phyloP scores from a whole-genome alignment of 306 rosid genomes.

The Sesbania bispinosa region DNA sequence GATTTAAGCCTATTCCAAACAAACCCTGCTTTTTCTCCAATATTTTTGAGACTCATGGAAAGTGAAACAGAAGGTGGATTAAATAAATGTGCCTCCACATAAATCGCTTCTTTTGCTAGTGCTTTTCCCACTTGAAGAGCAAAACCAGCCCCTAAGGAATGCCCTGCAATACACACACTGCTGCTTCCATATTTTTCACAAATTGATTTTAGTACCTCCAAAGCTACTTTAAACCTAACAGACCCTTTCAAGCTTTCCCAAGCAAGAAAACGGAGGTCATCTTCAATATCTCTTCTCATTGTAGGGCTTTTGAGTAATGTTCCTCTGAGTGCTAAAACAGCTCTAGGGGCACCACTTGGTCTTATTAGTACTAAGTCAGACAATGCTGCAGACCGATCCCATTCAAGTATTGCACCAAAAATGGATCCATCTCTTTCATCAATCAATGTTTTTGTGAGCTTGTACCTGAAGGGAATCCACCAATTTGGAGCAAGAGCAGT shows the following conservation, averaged over 20 bases:
- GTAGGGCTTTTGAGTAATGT: conserved; percentile 86
- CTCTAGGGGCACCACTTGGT: conserved; percentile 91
- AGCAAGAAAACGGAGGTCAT: conserved; percentile 90
- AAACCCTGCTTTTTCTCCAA: conserved; percentile 69
- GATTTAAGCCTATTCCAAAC: conserved; percentile 78
- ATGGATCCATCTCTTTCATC: conserved; percentile 92
- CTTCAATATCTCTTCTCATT: conserved; percentile 74
- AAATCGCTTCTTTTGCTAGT: conserved; percentile 78
- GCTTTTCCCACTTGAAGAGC: conserved; percentile 89
- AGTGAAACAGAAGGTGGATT: conserved; percentile 96
- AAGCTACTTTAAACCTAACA: conserved; percentile 60
- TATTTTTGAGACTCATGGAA: conserved; percentile 61
- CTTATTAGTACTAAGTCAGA: conserved; percentile 56
- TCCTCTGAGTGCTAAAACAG: conserved; percentile 83
- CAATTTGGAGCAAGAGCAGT: conserved; percentile 85
- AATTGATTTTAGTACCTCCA: conserved; percentile 60
- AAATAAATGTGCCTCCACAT: conserved; percentile 82
- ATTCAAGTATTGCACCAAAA: conserved; percentile 87
- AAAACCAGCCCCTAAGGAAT: conserved; percentile 93
- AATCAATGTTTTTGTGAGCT: conserved; percentile 53
- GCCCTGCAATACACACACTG: conserved; percentile 88
- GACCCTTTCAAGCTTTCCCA: conserved; percentile 99
- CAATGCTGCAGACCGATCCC: conserved; percentile 84
- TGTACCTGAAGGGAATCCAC: conserved; percentile 97
- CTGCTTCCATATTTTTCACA: conserved; percentile 60